A percentile compares a stretch with the other conserved stretches of the same genome.
Conservation (phyloP, 1,284 basidiomycete species). For the Tilletia walkeri region DNA sequence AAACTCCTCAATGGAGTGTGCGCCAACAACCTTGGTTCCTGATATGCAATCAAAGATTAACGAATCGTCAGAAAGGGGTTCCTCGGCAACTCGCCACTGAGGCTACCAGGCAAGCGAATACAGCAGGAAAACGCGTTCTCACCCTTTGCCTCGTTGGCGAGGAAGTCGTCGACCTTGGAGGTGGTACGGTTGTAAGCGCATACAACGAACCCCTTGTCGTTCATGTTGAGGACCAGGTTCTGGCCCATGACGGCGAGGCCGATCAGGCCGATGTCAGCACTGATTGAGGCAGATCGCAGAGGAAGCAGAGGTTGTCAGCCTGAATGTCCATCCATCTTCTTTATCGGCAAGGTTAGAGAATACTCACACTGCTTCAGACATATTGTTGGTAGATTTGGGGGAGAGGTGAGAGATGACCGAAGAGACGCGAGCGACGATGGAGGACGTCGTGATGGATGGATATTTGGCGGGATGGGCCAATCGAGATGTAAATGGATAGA, state of each 20-base stretch:
- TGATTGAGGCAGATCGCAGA: conserved; percentile 18
- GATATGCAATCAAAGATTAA: background rate
- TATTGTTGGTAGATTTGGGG: conserved; percentile 14
- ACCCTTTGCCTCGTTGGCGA: conserved; percentile 97
- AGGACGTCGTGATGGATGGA: conserved; percentile 12
- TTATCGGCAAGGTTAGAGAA: background rate
- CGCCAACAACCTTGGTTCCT: conserved; percentile 90
- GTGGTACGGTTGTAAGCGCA: conserved; percentile 96
- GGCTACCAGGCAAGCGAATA: background rate
- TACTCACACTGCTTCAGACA: conserved; percentile 23
- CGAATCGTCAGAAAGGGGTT: background rate
- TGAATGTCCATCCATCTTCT: background rate
- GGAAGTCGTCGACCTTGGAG: conserved; percentile 93
- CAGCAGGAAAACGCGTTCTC: conserved; percentile 33
- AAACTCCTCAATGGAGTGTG: conserved; percentile 87
- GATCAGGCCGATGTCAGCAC: conserved; percentile 55
- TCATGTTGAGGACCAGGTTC: conserved; percentile 56
- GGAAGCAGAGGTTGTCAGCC: background rate
- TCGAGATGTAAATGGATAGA: too few species aligned
- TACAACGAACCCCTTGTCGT: conserved; percentile 92
- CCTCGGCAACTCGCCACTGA: conserved; percentile 21
- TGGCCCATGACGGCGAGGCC: conserved; percentile 56
- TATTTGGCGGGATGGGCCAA: too few species aligned
- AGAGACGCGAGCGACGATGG: conserved; percentile 9
- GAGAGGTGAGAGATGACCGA: conserved; percentile 18